These are phyloP conservation scores for Cladosporium austrohemisphaericum DNA, from an alignment of 2,329 filamentous ascomycete species.

Conservation along the genomic window DNA sequence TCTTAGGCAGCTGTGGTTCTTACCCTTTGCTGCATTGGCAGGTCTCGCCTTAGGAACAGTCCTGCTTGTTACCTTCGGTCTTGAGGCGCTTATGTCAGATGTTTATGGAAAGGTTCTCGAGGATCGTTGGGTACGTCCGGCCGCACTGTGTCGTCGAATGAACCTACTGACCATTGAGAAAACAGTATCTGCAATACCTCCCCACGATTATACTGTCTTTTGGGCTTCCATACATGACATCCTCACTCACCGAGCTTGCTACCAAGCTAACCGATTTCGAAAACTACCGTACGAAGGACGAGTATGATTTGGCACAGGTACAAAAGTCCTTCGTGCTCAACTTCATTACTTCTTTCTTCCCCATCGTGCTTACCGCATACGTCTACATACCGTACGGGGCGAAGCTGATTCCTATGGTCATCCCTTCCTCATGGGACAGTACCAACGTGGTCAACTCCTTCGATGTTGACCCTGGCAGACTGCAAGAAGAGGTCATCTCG, in stretches of 20 bases:
- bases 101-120: slow-evolving; percentile 6
- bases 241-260: slow-evolving; percentile 48
- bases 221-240: slow-evolving; percentile 7
- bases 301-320: slow-evolving; percentile 77
- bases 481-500: slow-evolving; percentile 91
- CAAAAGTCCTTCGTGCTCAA: slow-evolving; percentile 94
- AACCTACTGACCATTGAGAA: not conserved
- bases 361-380: slow-evolving; percentile 84
- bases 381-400: slow-evolving; percentile 90
- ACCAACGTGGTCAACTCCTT: slow-evolving; percentile 63
- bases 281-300: slow-evolving; percentile 86
- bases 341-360: slow-evolving; percentile 92
- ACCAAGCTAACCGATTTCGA: slow-evolving; percentile 55
- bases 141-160: no score
- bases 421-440: slow-evolving; percentile 70
- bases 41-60: slow-evolving; percentile 3
- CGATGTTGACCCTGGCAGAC: slow-evolving; percentile 75
- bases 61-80: slow-evolving; percentile 5
- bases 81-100: slow-evolving; percentile 11
- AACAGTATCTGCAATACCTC: slow-evolving; percentile 9
- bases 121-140: slow-evolving; percentile 6
- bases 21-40: slow-evolving; percentile 6
- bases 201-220: slow-evolving; percentile 4
- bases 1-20: slow-evolving; percentile 10
- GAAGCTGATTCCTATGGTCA: slow-evolving; percentile 74